Evolutionary conservation across 352 stramenopile species (phyloP), one percentile per base, ranked within the genome.

Genomic region (Phytopythium mirpurense): DNA sequence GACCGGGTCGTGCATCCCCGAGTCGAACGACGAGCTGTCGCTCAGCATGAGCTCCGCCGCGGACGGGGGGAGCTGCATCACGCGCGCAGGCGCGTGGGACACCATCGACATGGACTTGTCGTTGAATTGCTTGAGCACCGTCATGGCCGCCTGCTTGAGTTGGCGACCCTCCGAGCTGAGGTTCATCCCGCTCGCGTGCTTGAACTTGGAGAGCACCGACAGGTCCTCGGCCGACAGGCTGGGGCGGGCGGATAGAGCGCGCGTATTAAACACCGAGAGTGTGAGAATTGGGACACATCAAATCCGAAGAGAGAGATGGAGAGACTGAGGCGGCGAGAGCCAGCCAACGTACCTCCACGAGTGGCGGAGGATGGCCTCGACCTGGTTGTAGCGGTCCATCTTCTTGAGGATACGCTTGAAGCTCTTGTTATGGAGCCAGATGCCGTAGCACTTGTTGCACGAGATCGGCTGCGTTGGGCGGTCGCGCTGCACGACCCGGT

Each of bases 331-430:
- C n/a, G n/a, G n/a, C n/a, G n/a, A n/a, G n/a, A n/a, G n/a, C n/a
- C 29, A 32, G 5, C 5, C 27, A 5, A 26, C 44, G 23, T 49
- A 86, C 76, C 71, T 84, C 76, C 76, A 87, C 21, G 72, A 76
- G 24, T 72, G 74, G 18, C 72, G 69, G 38, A 87, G 54, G 18
- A 85, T 78, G 36, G 71, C 68, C 62, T 87, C 76, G 14, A 85
- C 65, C 7, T 71, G 67, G 36, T 66, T 71, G 51, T 87, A 87
- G 11, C 76, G 74, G 32, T 82, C 67, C 76, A 85, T 85, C 43
- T 83, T 83, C 65, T 83, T 82, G 9, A 87, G 55, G 44, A 83
- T 83, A 44, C 72, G 70, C 57, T 78, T 80, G 51, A 87, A 87
- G 51, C 71, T 85, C 52, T 87, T 85, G 62, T 85, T 72, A 47